These are phyloP conservation scores for Pichia sp. DNA, from an alignment of 1,139 yeast genomes.

Conservation along the genomic window DNA sequence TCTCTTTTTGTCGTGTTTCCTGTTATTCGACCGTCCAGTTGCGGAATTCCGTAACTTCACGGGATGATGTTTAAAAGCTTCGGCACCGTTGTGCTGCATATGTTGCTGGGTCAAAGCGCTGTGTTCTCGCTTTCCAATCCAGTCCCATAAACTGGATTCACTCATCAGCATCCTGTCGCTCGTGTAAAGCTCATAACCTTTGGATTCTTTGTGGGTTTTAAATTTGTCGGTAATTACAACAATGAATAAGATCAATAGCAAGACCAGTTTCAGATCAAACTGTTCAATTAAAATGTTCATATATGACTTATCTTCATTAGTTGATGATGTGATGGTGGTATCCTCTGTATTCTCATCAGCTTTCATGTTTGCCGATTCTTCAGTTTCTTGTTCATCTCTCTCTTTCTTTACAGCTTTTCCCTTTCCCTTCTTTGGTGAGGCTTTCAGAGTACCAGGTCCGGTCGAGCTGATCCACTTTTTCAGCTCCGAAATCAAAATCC, in stretches of 20 bases:
- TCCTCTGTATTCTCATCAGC: not conserved
- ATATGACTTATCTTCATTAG: constrained; percentile 8
- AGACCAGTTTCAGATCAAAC: constrained; percentile 16
- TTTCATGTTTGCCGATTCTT: constrained; percentile 12
- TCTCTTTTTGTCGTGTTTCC: constrained; percentile 1
- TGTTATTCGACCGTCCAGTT: not conserved
- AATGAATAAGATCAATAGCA: constrained; percentile 14
- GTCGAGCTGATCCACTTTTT: constrained; percentile 32
- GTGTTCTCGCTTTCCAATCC: constrained; percentile 53
- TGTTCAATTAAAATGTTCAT: constrained; percentile 13
- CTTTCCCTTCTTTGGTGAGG: constrained; percentile 4
- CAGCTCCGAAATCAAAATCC: constrained; percentile 49
- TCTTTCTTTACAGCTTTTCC: constrained; percentile 6
- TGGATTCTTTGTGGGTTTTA: constrained; percentile 8
- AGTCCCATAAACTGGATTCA: constrained; percentile 70
- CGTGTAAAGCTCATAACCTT: constrained; percentile 19
- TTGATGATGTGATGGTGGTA: not conserved
- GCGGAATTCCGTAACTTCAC: not conserved
- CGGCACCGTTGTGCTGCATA: not conserved
- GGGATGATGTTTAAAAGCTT: too few relatives aligned
- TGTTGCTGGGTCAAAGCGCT: not conserved
- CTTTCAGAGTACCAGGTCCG: constrained; percentile 13
- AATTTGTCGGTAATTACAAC: constrained; percentile 17
- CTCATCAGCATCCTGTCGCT: constrained; percentile 34
- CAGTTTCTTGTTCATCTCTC: constrained; percentile 9